These are phyloP conservation scores for Stygiomarasmius scandens DNA, from an alignment of 1,284 basidiomycete species.

Conservation along the genomic window DNA sequence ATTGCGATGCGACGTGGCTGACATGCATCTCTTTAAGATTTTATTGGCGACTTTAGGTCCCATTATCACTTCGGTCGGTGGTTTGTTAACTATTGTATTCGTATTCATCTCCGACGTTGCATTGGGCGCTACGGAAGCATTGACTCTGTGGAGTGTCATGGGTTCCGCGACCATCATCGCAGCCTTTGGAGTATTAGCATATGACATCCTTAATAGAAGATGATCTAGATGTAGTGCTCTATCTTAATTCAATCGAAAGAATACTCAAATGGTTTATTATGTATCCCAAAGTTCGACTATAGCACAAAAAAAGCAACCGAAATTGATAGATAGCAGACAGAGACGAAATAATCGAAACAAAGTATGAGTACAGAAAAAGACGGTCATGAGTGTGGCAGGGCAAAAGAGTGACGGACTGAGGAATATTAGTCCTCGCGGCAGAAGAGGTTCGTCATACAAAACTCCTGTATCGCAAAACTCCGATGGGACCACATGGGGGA, in stretches of 20 bases:
- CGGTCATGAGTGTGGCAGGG: not conserved
- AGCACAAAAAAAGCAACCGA: constrained; percentile 15
- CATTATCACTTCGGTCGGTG: constrained; percentile 80
- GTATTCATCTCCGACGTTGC: constrained; percentile 74
- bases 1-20: constrained; percentile 4
- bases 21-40: constrained; percentile 47
- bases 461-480: not conserved
- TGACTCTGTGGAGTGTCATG: constrained; percentile 65
- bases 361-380: constrained; percentile 23
- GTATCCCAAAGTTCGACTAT: constrained; percentile 10
- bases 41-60: constrained; percentile 83
- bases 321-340: constrained; percentile 31
- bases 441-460: constrained; percentile 2
- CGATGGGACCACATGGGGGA: not conserved
- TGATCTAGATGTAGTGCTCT: not conserved
- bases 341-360: constrained; percentile 25
- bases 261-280: constrained; percentile 2
- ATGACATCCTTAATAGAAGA: constrained; percentile 57
- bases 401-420: not conserved
- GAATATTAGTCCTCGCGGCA: not conserved
- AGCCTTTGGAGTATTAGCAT: constrained; percentile 74
- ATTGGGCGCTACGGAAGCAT: constrained; percentile 56
- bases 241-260: not conserved
- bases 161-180: constrained; percentile 72
- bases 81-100: constrained; percentile 81